Conservation (phyloP, 1,284 basidiomycete species). For the Mycena citricolor region DNA sequence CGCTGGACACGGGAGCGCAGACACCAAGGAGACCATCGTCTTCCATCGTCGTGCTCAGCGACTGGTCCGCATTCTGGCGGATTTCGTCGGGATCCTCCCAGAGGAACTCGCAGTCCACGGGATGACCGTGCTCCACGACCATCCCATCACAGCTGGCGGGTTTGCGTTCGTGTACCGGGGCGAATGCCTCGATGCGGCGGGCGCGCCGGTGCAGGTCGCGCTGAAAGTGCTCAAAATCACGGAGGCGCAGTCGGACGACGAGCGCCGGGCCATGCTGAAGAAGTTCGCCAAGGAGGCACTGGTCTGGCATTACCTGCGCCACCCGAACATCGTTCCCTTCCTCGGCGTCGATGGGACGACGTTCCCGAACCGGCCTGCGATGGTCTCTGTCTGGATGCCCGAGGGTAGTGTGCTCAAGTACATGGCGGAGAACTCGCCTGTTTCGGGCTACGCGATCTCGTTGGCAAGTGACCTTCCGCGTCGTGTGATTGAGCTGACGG, state of each 20-base stretch:
- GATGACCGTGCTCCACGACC: neutral
- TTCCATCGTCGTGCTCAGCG: neutral
- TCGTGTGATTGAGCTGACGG: neutral
- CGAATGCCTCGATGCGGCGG: neutral
- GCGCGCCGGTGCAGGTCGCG: slow-evolving; percentile 1
- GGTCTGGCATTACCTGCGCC: slow-evolving; percentile 8
- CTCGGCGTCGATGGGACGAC: slow-evolving; percentile 1
- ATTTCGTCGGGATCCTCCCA: slow-evolving; percentile 1
- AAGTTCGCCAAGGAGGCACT: slow-evolving; percentile 7
- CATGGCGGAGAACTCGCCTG: neutral
- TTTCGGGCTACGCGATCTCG: neutral
- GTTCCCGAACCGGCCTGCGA: slow-evolving; percentile 2
- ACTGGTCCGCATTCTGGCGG: slow-evolving; percentile 1
- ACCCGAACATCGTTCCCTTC: slow-evolving; percentile 6
- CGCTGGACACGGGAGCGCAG: no score
- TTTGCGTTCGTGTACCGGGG: slow-evolving; percentile 8
- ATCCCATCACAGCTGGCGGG: slow-evolving; percentile 3
- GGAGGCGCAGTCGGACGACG: neutral
- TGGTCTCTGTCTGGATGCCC: slow-evolving; percentile 9
- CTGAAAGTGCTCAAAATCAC: slow-evolving; percentile 9
- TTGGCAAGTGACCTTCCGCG: neutral
- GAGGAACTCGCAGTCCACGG: neutral
- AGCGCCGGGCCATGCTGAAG: neutral
- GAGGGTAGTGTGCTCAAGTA: slow-evolving; percentile 7
- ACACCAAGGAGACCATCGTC: no score